phyloP scores from a whole-genome alignment of 805 yeast genomes.

The Yamadazyma kitorensis region DNA sequence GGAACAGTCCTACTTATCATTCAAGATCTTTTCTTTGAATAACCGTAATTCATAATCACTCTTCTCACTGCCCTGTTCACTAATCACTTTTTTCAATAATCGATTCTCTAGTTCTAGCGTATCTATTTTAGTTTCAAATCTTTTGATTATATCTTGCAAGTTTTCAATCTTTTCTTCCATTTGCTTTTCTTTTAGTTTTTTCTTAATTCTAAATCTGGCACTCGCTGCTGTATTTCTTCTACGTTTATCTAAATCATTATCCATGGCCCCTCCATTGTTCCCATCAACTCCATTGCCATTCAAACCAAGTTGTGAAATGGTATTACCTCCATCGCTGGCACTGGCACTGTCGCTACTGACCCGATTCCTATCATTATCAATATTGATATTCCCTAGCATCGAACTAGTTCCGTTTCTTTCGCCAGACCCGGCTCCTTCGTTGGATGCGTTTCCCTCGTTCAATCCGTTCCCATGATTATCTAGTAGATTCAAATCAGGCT shows the following conservation, averaged over 20 bases:
- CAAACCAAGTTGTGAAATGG: too few species aligned
- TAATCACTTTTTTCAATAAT: slow-evolving; percentile 51
- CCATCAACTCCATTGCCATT: too few species aligned
- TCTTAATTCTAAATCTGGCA: slow-evolving; percentile 62
- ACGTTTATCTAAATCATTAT: slow-evolving; percentile 45
- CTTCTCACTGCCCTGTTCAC: slow-evolving; percentile 47
- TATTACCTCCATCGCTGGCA: too few species aligned
- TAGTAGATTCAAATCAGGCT: too few species aligned
- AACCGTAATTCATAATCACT: slow-evolving; percentile 36
- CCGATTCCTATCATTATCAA: too few species aligned
- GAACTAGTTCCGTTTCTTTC: too few species aligned
- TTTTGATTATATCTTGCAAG: slow-evolving; percentile 44
- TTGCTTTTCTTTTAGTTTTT: slow-evolving; percentile 56
- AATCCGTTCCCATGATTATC: too few species aligned
- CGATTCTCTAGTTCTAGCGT: slow-evolving; percentile 62
- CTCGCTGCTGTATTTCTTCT: slow-evolving; percentile 63
- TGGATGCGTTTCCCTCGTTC: too few species aligned
- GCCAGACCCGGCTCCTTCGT: too few species aligned
- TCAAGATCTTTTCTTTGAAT: slow-evolving; percentile 29
- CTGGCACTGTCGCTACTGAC: too few species aligned
- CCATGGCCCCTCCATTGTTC: too few species aligned
- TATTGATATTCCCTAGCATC: too few species aligned
- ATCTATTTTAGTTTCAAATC: slow-evolving; percentile 45
- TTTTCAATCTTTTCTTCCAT: slow-evolving; percentile 48
- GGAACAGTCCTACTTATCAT: slow-evolving; percentile 2